Evolutionary conservation across 2,329 filamentous ascomycete species (phyloP).

Genomic region (Trichoderma sp.): DNA sequence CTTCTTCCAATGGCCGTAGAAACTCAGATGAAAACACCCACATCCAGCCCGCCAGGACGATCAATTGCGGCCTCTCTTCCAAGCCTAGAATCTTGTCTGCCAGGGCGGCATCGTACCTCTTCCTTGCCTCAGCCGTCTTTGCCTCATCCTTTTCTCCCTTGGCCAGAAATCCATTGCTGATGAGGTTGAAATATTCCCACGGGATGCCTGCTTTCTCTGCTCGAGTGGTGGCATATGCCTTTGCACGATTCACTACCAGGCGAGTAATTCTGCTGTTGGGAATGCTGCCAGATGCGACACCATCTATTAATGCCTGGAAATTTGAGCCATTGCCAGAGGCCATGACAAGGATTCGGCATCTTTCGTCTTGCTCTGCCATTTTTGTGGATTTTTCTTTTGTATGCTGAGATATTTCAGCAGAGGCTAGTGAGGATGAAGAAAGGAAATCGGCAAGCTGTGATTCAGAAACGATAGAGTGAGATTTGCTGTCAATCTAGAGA

Average conservation of each 20-base stretch:
- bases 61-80: slow-evolving; percentile 63
- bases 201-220: slow-evolving; percentile 58
- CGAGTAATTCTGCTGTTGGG: slow-evolving; percentile 43
- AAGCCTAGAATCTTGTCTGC: slow-evolving; percentile 60
- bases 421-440: too few species aligned
- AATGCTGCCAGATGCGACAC: slow-evolving; percentile 40
- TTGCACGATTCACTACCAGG: slow-evolving; percentile 49
- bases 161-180: slow-evolving; percentile 64
- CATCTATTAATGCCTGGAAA: slow-evolving; percentile 39
- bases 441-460: neutral
- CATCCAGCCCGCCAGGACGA: slow-evolving; percentile 87
- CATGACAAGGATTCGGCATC: slow-evolving; percentile 62
- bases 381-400: neutral
- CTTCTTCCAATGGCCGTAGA: slow-evolving; percentile 62
- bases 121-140: slow-evolving; percentile 59
- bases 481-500: neutral
- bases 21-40: slow-evolving; percentile 72
- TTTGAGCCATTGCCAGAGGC: slow-evolving; percentile 65
- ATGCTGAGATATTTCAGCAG: neutral
- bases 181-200: slow-evolving; percentile 77
- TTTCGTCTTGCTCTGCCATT: slow-evolving; percentile 20
- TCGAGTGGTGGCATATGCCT: slow-evolving; percentile 43
- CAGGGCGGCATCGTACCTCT: slow-evolving; percentile 69
- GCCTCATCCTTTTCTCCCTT: slow-evolving; percentile 41
- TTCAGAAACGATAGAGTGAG: too few species aligned